These are phyloP conservation scores for Metarhizium humberi DNA, from an alignment of 2,329 filamentous ascomycete genomes.

Conservation along the genomic window DNA sequence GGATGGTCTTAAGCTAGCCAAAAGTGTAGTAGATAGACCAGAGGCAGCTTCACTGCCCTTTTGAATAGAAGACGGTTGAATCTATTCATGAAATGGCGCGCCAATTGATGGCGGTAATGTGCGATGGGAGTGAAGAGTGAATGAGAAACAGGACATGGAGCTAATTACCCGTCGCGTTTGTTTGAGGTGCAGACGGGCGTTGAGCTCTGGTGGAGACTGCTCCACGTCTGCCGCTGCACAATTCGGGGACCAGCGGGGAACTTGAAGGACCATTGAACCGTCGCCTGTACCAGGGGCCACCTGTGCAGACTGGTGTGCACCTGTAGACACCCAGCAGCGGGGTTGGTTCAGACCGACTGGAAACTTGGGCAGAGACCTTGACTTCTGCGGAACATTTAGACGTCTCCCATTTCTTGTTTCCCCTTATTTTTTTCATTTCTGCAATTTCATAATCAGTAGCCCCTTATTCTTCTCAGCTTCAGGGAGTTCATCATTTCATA, in stretches of 20 bases:
- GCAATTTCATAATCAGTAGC: background rate
- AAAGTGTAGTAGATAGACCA: constrained; percentile 11
- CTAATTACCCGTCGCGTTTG: background rate
- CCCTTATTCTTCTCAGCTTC: background rate
- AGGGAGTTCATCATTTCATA: background rate
- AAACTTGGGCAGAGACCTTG: background rate
- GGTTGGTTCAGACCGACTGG: background rate
- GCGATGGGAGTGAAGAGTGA: background rate
- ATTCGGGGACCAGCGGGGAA: no score
- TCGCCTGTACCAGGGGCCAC: background rate
- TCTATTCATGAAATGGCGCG: constrained; percentile 23
- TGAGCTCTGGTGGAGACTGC: no score
- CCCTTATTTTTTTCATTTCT: background rate
- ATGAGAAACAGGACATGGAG: background rate
- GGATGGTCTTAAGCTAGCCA: constrained; percentile 23
- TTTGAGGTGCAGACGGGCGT: background rate
- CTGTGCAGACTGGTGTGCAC: background rate
- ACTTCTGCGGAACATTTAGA: background rate
- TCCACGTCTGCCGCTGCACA: no score
- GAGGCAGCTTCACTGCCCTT: constrained; percentile 1
- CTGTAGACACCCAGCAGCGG: background rate
- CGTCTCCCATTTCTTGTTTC: background rate
- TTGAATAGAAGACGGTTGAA: constrained; percentile 43
- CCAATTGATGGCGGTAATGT: background rate
- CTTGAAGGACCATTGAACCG: background rate